phyloP scores from a whole-genome alignment of 208 protist genomes.

The Leishmania major region DNA sequence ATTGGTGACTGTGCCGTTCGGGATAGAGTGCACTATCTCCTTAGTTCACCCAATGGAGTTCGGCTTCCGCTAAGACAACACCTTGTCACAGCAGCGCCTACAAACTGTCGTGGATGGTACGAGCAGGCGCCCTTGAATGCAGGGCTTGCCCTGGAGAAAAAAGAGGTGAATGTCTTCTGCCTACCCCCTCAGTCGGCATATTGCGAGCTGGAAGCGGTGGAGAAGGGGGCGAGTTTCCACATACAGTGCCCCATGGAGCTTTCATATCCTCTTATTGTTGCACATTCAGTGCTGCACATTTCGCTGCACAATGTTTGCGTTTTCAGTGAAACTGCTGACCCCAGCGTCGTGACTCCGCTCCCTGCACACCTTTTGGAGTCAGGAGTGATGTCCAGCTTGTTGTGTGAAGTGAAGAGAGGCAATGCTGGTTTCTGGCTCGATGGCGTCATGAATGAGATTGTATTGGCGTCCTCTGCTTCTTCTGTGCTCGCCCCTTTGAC shows the following conservation, averaged over 20 bases:
- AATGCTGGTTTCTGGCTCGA: conserved; percentile 77
- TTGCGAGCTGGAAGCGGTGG: conserved; percentile 51
- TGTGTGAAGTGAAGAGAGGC: conserved; percentile 32
- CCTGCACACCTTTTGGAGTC: conserved; percentile 61
- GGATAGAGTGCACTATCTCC: conserved; percentile 51
- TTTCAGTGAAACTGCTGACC: conserved; percentile 55
- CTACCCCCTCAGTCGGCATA: conserved; percentile 52
- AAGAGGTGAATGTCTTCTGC: conserved; percentile 57
- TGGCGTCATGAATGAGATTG: conserved; percentile 48
- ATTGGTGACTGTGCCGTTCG: conserved; percentile 28
- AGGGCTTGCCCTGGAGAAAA: conserved; percentile 39
- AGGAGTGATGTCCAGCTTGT: conserved; percentile 52
- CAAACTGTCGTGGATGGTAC: conserved; percentile 82
- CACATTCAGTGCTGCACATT: conserved; percentile 78
- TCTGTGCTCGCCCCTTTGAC: conserved; percentile 54
- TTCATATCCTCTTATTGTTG: conserved; percentile 74
- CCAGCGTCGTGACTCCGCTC: conserved; percentile 49
- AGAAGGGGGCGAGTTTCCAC: conserved; percentile 28
- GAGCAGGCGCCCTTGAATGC: conserved; percentile 51
- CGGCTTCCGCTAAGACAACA: conserved; percentile 30
- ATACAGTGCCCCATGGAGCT: conserved; percentile 82
- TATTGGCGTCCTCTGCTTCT: conserved; percentile 41
- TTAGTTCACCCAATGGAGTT: conserved; percentile 44
- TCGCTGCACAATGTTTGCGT: conserved; percentile 76
- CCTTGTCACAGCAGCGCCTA: conserved; percentile 26